These are phyloP conservation scores for Cyberlindnera subsufficiens DNA, from an alignment of 805 yeast genomes.

Conservation along the genomic window DNA sequence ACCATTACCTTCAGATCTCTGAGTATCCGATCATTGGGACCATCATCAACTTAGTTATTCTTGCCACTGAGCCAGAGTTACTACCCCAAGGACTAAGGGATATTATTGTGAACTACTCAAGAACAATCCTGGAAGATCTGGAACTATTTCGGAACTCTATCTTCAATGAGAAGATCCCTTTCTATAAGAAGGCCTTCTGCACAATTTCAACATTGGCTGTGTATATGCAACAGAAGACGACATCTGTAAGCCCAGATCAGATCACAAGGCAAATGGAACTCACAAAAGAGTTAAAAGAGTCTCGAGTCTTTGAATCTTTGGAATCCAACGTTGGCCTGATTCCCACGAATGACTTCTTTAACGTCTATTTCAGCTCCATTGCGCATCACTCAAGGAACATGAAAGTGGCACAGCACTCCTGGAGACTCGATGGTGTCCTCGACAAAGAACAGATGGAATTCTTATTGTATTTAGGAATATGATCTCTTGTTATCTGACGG, in stretches of 20 bases:
- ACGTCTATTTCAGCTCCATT: constrained; percentile 12
- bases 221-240: not conserved
- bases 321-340: constrained; percentile 17
- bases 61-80: constrained; percentile 8
- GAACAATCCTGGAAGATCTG: constrained; percentile 7
- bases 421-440: constrained; percentile 9
- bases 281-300: constrained; percentile 10
- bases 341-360: constrained; percentile 20
- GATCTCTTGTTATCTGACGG: not conserved
- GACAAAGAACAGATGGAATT: constrained; percentile 10
- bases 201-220: constrained; percentile 3
- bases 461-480: constrained; percentile 9
- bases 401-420: not conserved
- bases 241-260: constrained; percentile 1
- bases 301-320: constrained; percentile 12
- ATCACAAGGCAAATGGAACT: constrained; percentile 4
- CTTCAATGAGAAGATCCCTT: constrained; percentile 16
- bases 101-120: constrained; percentile 10
- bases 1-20: constrained; percentile 10
- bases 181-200: constrained; percentile 11
- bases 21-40: constrained; percentile 11
- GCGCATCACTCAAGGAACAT: constrained; percentile 10
- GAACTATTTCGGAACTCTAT: constrained; percentile 4
- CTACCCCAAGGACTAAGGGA: constrained; percentile 12
- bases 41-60: constrained; percentile 8